Conservation (phyloP, 495 filamentous ascomycete species). For the Hamigera avellanea region DNA sequence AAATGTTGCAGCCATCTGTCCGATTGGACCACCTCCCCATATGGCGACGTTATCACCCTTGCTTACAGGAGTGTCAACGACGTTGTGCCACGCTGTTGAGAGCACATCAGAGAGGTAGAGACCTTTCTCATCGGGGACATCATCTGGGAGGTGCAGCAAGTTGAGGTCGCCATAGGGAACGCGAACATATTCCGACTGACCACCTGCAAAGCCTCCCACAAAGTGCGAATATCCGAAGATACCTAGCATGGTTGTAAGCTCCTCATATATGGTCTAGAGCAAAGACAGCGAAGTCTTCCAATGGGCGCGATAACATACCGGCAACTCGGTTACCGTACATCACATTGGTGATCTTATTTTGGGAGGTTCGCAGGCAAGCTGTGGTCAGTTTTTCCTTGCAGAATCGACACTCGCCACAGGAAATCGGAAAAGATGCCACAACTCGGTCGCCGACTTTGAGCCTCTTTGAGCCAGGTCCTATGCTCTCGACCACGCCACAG, state of each 20-base stretch:
- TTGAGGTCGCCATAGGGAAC: slow-evolving; percentile 79
- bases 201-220: slow-evolving; percentile 80
- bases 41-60: slow-evolving; percentile 67
- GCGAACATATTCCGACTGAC: slow-evolving; percentile 79
- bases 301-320: slow-evolving; percentile 33
- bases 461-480: slow-evolving; percentile 48
- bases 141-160: slow-evolving; percentile 65
- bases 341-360: slow-evolving; percentile 52
- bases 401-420: slow-evolving; percentile 56
- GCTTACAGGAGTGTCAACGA: slow-evolving; percentile 75
- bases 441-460: slow-evolving; percentile 63
- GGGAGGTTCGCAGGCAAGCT: slow-evolving; percentile 70
- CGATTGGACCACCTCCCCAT: slow-evolving; percentile 70
- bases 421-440: slow-evolving; percentile 80
- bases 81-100: slow-evolving; percentile 65
- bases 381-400: slow-evolving; percentile 66
- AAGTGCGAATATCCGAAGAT: slow-evolving; percentile 51
- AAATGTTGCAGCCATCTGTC: slow-evolving; percentile 70
- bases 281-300: too few species aligned
- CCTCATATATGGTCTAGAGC: too few species aligned
- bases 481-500: slow-evolving; percentile 65
- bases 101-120: slow-evolving; percentile 77
- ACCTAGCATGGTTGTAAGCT: slow-evolving; percentile 11
- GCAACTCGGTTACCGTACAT: slow-evolving; percentile 68
- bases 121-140: slow-evolving; percentile 78